phyloP scores from a whole-genome alignment of 176 grass and related monocot genomes.

The Thalia dealbata region DNA sequence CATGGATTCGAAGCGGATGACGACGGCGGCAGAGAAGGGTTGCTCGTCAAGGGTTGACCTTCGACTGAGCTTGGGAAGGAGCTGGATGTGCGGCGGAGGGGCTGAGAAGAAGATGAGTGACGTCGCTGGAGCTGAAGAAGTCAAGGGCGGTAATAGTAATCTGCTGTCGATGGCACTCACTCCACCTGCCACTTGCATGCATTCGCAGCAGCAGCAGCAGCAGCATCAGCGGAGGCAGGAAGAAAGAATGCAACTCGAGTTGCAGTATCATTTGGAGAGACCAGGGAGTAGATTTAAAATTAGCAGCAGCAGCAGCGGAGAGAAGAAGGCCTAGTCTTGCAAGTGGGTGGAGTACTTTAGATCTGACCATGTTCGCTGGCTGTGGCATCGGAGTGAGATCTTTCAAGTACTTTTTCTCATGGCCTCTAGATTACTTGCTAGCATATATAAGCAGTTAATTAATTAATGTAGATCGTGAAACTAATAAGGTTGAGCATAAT shows the following conservation, averaged over 20 bases:
- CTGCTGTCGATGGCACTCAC: neutral
- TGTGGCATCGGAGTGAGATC: slow-evolving; percentile 14
- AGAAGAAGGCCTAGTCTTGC: neutral
- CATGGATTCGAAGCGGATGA: neutral
- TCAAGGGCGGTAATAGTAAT: neutral
- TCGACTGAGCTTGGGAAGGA: slow-evolving; percentile 2
- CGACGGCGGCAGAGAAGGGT: neutral
- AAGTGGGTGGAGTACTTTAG: slow-evolving; percentile 3
- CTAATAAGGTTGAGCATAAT: too few relatives aligned
- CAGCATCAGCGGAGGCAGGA: neutral
- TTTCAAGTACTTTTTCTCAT: slow-evolving; percentile 16
- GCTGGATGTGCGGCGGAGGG: neutral
- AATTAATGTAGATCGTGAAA: too few relatives aligned
- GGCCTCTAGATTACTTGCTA: neutral
- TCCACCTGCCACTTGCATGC: neutral
- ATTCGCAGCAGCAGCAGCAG: neutral
- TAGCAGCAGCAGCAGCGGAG: too few relatives aligned
- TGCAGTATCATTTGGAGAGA: neutral
- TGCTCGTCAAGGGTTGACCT: neutral
- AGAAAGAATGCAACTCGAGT: neutral
- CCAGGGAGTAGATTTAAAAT: neutral
- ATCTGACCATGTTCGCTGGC: slow-evolving; percentile 8
- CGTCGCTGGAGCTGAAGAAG: neutral
- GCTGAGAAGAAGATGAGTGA: neutral
- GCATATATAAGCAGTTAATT: too few relatives aligned